phyloP scores from a whole-genome alignment of 2,329 filamentous ascomycete species.

The Chalara sp. region DNA sequence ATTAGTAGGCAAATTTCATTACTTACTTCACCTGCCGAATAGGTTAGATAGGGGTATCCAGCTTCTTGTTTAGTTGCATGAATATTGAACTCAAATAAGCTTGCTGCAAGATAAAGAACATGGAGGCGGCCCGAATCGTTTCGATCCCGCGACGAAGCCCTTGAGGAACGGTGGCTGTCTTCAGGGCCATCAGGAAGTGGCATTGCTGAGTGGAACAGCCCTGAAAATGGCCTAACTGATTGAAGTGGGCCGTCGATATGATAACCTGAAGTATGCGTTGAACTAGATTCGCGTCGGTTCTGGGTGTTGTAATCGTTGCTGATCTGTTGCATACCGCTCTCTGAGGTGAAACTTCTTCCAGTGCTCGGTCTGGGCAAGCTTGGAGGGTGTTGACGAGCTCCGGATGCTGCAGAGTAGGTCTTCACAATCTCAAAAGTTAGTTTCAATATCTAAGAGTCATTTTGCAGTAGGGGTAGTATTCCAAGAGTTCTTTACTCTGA shows the following conservation, averaged over 20 bases:
- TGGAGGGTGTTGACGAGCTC: constrained; percentile 31
- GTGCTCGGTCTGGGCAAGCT: constrained; percentile 44
- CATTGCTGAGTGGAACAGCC: constrained; percentile 80
- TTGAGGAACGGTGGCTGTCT: constrained; percentile 45
- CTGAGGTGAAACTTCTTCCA: constrained; percentile 52
- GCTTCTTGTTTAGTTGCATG: constrained; percentile 85
- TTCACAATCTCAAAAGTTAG: too few species aligned
- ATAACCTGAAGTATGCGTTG: constrained; percentile 44
- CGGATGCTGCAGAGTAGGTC: constrained; percentile 24
- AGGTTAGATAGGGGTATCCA: constrained; percentile 92
- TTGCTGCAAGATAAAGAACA: constrained; percentile 85
- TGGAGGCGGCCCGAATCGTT: constrained; percentile 51
- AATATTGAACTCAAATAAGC: constrained; percentile 95
- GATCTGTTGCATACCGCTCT: constrained; percentile 38
- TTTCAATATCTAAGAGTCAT: too few species aligned
- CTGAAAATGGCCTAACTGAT: constrained; percentile 53
- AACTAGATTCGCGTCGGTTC: constrained; percentile 46
- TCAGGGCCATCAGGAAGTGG: constrained; percentile 65
- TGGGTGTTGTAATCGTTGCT: constrained; percentile 41
- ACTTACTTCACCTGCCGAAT: constrained; percentile 81
- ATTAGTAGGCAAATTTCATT: neutral
- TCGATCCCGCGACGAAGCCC: constrained; percentile 54
- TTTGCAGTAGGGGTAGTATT: too few species aligned
- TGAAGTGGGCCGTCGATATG: constrained; percentile 25
- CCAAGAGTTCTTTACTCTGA: too few species aligned